Conservation (phyloP, 805 yeast genomes). For the Candida corydali region DNA sequence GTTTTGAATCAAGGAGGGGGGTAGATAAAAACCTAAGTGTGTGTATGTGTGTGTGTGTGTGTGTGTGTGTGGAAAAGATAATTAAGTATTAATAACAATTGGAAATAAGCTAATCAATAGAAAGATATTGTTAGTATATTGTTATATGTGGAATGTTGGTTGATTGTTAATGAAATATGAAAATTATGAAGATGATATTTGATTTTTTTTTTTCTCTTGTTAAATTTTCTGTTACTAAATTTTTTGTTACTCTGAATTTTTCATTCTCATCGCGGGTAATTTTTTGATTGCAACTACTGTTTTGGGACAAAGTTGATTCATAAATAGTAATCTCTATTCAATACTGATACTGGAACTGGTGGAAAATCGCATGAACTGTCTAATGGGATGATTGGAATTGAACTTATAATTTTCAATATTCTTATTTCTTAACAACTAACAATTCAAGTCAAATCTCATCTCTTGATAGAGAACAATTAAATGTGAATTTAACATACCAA, state of each 20-base stretch:
- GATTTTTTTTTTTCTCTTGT: not conserved
- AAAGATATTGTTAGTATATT: constrained; percentile 3
- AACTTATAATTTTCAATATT: too few relatives aligned
- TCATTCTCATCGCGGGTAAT: constrained; percentile 2
- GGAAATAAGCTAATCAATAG: constrained; percentile 4
- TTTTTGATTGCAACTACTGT: not conserved
- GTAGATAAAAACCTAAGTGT: not conserved
- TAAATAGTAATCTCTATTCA: too few relatives aligned
- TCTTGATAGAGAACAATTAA: not conserved
- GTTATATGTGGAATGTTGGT: too few relatives aligned
- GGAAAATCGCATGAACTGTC: too few relatives aligned
- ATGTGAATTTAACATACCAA: constrained; percentile 5
- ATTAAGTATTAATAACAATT: constrained; percentile 2
- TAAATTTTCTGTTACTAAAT: not conserved
- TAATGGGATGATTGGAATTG: too few relatives aligned
- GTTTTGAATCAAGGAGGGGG: not conserved
- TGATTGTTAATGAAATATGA: too few relatives aligned
- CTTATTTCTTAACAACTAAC: constrained; percentile 12
- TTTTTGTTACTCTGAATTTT: too few relatives aligned
- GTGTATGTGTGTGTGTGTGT: too few relatives aligned
- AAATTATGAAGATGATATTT: not conserved
- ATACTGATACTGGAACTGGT: too few relatives aligned
- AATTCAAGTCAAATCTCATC: not conserved
- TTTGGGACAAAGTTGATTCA: too few relatives aligned
- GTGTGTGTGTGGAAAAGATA: not conserved